These are phyloP conservation scores for Withania somnifera DNA, from an alignment of 305 asterid genomes.

Conservation along the genomic window DNA sequence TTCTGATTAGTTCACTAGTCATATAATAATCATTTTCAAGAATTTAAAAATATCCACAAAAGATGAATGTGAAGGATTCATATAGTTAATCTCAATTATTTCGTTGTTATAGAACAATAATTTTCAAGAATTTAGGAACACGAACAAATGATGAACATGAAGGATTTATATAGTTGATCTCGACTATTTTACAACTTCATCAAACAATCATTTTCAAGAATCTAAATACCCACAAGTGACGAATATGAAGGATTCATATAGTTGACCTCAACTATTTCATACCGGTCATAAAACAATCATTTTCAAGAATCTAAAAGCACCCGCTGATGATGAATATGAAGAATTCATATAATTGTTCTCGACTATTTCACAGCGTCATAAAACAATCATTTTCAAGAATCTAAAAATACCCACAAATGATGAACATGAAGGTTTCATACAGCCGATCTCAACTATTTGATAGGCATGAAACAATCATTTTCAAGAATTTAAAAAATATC, in stretches of 20 bases:
- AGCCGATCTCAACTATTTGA: too few relatives aligned
- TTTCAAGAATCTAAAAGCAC: too few relatives aligned
- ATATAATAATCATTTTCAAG: background rate
- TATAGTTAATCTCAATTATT: background rate
- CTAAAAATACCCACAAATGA: background rate
- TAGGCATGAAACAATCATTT: too few relatives aligned
- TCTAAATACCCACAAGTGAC: background rate
- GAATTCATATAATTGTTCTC: too few relatives aligned
- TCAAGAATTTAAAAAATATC: too few relatives aligned
- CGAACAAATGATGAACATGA: background rate
- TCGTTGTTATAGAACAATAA: background rate
- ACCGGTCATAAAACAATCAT: too few relatives aligned
- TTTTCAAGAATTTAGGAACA: background rate
- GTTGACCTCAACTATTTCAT: too few relatives aligned
- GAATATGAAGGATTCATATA: too few relatives aligned
- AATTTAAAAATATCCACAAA: background rate
- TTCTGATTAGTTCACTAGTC: background rate
- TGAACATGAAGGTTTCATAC: too few relatives aligned
- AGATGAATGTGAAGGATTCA: background rate
- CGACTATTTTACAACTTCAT: background rate
- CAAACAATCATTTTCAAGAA: background rate
- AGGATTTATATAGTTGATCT: background rate
- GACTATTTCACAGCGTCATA: too few relatives aligned
- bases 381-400: background rate
- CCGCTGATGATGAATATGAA: too few relatives aligned